Evolutionary conservation across 2,329 filamentous ascomycete genomes (phyloP).

Genomic region (Fusarium verticillioides): DNA sequence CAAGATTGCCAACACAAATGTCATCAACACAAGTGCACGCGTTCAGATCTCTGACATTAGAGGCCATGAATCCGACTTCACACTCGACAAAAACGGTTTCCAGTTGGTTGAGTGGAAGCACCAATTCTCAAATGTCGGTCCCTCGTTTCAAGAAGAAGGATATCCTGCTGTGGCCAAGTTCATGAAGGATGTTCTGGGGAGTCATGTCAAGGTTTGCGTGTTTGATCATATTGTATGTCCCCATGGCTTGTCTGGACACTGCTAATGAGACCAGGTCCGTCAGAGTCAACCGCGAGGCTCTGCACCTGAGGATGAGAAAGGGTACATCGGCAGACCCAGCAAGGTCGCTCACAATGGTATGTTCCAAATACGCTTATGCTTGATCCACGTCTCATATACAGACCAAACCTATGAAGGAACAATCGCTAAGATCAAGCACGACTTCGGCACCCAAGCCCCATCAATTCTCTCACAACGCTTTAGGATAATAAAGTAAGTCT

Average conservation of each 20-base stretch:
- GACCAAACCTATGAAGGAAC: not conserved
- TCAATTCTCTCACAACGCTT: not conserved
- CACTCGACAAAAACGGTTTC: accelerated
- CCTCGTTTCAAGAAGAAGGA: not conserved
- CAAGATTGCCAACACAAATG: not conserved
- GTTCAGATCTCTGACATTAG: not conserved
- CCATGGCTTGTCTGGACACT: accelerated
- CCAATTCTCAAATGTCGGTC: accelerated
- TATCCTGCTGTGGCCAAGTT: not conserved
- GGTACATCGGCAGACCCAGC: not conserved
- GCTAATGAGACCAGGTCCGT: accelerated
- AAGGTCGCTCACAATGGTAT: not conserved
- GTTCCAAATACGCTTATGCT: not conserved
- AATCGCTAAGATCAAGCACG: not conserved
- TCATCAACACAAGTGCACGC: not conserved
- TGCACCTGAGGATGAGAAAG: not conserved
- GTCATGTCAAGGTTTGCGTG: not conserved
- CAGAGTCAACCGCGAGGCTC: not conserved
- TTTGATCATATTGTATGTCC: not conserved
- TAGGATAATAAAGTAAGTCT: not conserved
- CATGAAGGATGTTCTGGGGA: not conserved
- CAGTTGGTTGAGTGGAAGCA: not conserved
- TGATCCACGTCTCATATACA: not conserved
- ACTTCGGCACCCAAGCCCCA: not conserved
- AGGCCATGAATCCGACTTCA: not conserved